A percentile compares a stretch with the other conserved stretches of the same genome.
These are phyloP conservation scores for Cercospora sesami DNA, from an alignment of 2,329 filamentous ascomycete genomes.

Conservation along the genomic window DNA sequence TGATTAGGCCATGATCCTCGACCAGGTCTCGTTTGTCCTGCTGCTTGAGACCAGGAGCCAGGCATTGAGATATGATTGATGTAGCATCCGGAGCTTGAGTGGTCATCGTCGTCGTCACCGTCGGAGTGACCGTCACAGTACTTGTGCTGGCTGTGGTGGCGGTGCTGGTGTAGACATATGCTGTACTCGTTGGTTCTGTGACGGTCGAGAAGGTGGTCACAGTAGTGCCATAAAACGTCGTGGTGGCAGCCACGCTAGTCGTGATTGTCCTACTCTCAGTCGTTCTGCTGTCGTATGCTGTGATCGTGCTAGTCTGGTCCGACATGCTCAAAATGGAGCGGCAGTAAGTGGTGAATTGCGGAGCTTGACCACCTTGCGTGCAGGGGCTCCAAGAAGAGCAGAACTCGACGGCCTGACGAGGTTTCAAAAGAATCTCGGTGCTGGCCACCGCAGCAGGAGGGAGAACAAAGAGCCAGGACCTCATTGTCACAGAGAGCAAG, in stretches of 20 bases:
- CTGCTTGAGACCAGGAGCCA: no score
- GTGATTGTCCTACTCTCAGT: not conserved
- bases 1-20: no score
- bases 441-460: not conserved
- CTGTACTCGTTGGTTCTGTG: not conserved
- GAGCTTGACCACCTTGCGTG: not conserved
- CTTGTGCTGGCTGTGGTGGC: not conserved
- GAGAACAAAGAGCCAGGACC: not conserved
- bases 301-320: not conserved
- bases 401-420: not conserved
- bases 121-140: not conserved
- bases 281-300: not conserved
- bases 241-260: not conserved
- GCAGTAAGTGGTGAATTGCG: not conserved
- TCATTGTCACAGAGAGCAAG: not conserved
- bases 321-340: not conserved
- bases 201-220: not conserved
- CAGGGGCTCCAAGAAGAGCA: not conserved
- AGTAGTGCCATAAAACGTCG: not conserved
- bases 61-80: no score
- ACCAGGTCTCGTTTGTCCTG: no score
- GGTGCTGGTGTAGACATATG: not conserved
- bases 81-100: no score
- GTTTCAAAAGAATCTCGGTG: not conserved
- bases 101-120: not conserved